Base-by-base conservation (phyloP, 2,329 filamentous ascomycete genomes). In the Tolypocladium amazonense region DNA sequence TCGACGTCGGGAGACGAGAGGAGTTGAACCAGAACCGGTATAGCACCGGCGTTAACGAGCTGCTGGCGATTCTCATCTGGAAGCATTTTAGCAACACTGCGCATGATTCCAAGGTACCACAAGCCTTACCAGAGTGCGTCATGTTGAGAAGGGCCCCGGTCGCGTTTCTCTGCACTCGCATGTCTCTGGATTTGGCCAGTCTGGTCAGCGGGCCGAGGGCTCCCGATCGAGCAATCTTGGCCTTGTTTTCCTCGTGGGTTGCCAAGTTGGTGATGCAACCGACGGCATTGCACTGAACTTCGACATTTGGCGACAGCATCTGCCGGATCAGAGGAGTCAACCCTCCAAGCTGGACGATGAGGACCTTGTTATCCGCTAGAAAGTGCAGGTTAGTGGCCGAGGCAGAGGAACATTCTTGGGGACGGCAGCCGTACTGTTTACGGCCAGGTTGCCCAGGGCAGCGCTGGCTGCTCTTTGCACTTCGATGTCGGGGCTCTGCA, bases 201-300 rank as follows among this genome's bases (percentile, higher is more conserved):
- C 90, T 85, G 54, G 94, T 99, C 66, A 99, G 79, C 11, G 94
- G 94, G 9, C 89, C 90, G 60, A 99, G 81, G 59, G 94, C 94
- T 61, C 94, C 94, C 4, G 94, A 99, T 62, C 91, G 86, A 66
- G 94, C 94, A 73, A 99, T 99, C 78, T 96, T 97, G 61, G 94
- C 92, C 78, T 99, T 99, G 79, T 99, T 99, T 68, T 97, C 94
- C 77, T 99, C 94, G 70, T 99, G 94, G 3, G 94, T 99, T 59
- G 94, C 94, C 60, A 99, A 78, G 72, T 99, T 99, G 54, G 94
- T 99, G 73, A 99, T 99, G 78, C 94, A 99, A 57, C 94, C 94
- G 62, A 99, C 94, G 52, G 94, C 94, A 74, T 99, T 99, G 80
- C 94, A 99, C 76, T 99, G 94, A 33, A 99, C 94, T 73, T 99